These are phyloP conservation scores for Microstroma glucosiphilum DNA, from an alignment of 1,284 basidiomycete species.

Conservation along the genomic window DNA sequence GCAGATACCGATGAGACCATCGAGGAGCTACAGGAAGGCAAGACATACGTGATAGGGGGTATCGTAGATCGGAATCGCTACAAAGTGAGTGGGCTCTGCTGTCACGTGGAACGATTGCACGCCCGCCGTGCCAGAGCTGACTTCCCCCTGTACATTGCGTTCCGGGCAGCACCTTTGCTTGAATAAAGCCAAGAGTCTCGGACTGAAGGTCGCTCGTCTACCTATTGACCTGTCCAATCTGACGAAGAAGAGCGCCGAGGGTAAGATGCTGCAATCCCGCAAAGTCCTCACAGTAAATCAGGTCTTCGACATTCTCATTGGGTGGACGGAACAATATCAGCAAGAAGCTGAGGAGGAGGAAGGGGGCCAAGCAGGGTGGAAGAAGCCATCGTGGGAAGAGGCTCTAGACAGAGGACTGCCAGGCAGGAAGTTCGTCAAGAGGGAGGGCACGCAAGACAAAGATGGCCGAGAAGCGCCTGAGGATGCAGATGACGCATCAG, in stretches of 20 bases:
- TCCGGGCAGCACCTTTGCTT: conserved; percentile 70
- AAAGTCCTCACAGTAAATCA: conserved; percentile 98
- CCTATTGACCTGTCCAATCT: conserved; percentile 60
- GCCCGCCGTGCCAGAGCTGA: neutral
- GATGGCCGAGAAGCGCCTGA: too few relatives aligned
- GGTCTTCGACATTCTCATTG: conserved; percentile 80
- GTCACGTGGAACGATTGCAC: neutral
- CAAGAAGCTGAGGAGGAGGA: neutral
- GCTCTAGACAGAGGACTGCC: conserved; percentile 75
- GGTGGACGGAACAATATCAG: conserved; percentile 60
- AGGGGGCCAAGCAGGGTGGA: neutral
- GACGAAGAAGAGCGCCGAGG: conserved; percentile 6
- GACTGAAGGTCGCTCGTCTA: conserved; percentile 76
- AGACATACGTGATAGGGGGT: conserved; percentile 92
- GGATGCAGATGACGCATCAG: too few relatives aligned
- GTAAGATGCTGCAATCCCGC: conserved; percentile 63
- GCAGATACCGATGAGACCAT: conserved; percentile 87
- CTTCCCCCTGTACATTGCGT: conserved; percentile 16
- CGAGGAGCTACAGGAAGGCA: conserved; percentile 68
- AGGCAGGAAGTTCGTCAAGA: conserved; percentile 66
- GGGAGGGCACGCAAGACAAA: too few relatives aligned
- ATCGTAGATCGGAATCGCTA: conserved; percentile 94
- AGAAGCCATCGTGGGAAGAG: conserved; percentile 25
- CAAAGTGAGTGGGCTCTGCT: conserved; percentile 58
- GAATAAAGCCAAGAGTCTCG: conserved; percentile 70